phyloP scores from a whole-genome alignment of 257 asterid species.

The Eucommia ulmoides region DNA sequence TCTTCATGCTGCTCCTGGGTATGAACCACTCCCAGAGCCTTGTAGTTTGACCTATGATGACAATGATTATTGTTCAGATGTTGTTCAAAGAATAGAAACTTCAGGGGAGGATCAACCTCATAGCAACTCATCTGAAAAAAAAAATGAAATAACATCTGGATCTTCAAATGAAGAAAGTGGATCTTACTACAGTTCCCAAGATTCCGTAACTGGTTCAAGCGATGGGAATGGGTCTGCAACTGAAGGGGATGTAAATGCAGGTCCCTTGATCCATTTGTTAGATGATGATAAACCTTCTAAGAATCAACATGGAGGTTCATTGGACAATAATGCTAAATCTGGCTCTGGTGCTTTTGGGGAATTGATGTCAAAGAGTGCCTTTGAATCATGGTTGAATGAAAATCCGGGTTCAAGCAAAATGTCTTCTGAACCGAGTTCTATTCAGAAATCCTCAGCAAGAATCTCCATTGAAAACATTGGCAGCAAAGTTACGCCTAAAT shows the following conservation, averaged over 20 bases:
- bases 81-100: constrained; percentile 14
- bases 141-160: constrained; percentile 42
- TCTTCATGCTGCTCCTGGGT: constrained; percentile 99
- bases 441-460: constrained; percentile 58
- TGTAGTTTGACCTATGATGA: constrained; percentile 49
- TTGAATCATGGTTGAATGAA: constrained; percentile 94
- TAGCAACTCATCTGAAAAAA: constrained; percentile 33
- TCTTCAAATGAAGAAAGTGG: constrained; percentile 66
- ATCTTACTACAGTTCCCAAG: constrained; percentile 59
- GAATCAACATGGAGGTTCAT: constrained; percentile 21
- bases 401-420: constrained; percentile 39
- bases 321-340: constrained; percentile 22
- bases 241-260: constrained; percentile 31
- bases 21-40: constrained; percentile 95
- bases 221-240: constrained; percentile 29
- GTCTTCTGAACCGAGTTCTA: constrained; percentile 29
- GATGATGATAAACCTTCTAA: constrained; percentile 42
- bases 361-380: constrained; percentile 57
- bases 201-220: constrained; percentile 39
- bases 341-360: constrained; percentile 47
- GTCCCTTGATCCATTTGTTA: constrained; percentile 58
- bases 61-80: constrained; percentile 15
- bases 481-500: constrained; percentile 60
- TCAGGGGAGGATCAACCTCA: constrained; percentile 19
- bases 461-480: constrained; percentile 78